Base-by-base conservation (phyloP, 192 early-diverging fungal species). In the Linnemannia exigua region DNA sequence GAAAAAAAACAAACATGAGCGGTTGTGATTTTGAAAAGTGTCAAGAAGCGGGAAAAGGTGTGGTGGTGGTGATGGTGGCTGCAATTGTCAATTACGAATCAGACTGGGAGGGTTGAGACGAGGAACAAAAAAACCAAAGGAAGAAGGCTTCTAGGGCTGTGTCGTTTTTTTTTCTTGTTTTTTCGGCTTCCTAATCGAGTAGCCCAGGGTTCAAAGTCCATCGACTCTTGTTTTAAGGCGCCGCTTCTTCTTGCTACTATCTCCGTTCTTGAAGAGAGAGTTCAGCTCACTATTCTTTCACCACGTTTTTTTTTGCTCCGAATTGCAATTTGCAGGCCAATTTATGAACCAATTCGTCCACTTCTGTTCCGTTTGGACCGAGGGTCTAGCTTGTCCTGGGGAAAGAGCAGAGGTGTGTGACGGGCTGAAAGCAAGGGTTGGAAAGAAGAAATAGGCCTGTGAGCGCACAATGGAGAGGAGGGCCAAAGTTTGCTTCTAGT, bases 271-370 rank as follows among this genome's bases (percentile, higher is more conserved):
- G 41, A 44, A 9, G 3, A 44, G 41, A 9, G 9, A 44, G 41
- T 9, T 44, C n/a, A n/a, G n/a, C 51, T 52, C 51, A 22, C 28
- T 63, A 4, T 1, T 50, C 28, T 31, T 63, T 31, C 28, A 63
- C 58, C 58, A 63, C 58, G 58, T 63, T 63, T 63, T 63, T 63
- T 63, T 15, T 33, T 69, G 37, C 37, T 69, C 37, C 37, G 67
- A 36, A 69, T 69, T 41, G 67, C 67, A 69, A 69, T 46, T 46
- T 38, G 25, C 70, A 31, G 70, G 15, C 44, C 36, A 71, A 38
- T 38, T 71, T 71, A 71, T 31, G 48, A 50, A 17, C 48, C 48
- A 11, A 50, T 63, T n/a, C 25, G 11, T 31, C 22, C 8, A 28
- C 5, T 54, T n/a, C 50, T 51, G 50, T 51, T 25, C 31, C 28